A percentile compares a stretch with the other conserved stretches of the same genome.
Conservation (phyloP, 202 grass and related monocot genomes). For the Setaria viridis region DNA sequence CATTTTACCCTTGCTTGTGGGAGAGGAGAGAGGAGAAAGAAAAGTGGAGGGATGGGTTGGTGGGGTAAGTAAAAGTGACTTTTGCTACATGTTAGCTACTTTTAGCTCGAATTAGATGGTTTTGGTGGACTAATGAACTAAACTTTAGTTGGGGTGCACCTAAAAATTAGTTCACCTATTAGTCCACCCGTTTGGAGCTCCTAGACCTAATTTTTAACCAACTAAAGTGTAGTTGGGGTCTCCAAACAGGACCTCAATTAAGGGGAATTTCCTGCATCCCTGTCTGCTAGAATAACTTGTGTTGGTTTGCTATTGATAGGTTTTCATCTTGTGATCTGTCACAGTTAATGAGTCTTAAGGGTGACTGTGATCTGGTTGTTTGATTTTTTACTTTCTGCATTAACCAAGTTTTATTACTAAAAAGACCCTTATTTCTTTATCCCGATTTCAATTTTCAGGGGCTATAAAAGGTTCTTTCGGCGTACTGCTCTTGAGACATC, state of each 20-base stretch:
- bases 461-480: constrained; percentile 92
- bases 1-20: too few relatives aligned
- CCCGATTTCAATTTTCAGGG: constrained; percentile 62
- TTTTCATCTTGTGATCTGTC: constrained; percentile 4
- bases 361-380: background rate
- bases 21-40: too few relatives aligned
- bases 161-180: too few relatives aligned
- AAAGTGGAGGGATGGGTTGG: too few relatives aligned
- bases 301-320: background rate
- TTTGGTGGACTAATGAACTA: too few relatives aligned
- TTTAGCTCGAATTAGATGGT: too few relatives aligned
- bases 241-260: background rate
- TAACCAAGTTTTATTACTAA: constrained; percentile 1
- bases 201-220: too few relatives aligned
- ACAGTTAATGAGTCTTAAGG: background rate
- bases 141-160: too few relatives aligned
- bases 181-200: too few relatives aligned
- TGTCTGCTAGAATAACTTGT: background rate
- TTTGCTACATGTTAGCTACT: too few relatives aligned
- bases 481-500: constrained; percentile 83
- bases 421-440: constrained; percentile 27
- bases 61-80: too few relatives aligned
- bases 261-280: background rate
- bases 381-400: constrained; percentile 19
- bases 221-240: too few relatives aligned